A percentile compares a stretch with the other conserved stretches of the same genome.
These are phyloP conservation scores for Knoxia roxburghii DNA, from an alignment of 257 asterid species.

Conservation along the genomic window DNA sequence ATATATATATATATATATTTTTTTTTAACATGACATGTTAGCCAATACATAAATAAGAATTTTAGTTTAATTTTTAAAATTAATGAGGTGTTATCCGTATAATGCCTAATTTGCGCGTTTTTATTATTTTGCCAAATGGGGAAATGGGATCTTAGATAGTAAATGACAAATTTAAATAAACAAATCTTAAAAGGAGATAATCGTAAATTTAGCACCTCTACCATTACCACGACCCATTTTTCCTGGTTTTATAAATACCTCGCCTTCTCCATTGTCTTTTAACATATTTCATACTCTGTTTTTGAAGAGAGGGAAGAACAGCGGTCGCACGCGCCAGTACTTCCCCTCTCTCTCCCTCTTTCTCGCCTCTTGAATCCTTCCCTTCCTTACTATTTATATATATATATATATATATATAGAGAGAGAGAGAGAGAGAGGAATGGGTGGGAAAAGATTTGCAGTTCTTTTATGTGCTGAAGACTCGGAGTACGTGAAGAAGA, in stretches of 20 bases:
- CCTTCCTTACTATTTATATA: too few relatives aligned
- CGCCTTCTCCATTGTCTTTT: neutral
- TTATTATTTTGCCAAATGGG: too few relatives aligned
- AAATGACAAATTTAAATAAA: neutral
- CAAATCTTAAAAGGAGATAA: constrained; percentile 17
- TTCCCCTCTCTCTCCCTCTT: constrained; percentile 22
- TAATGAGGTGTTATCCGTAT: too few relatives aligned
- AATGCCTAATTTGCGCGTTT: too few relatives aligned
- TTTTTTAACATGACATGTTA: too few relatives aligned
- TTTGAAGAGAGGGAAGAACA: too few relatives aligned
- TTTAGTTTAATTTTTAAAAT: too few relatives aligned
- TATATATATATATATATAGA: too few relatives aligned
- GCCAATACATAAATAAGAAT: too few relatives aligned
- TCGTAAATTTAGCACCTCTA: constrained; percentile 25
- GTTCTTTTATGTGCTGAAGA: constrained; percentile 84
- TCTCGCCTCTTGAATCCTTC: constrained; percentile 19
- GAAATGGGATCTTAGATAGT: neutral
- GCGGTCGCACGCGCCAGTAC: neutral
- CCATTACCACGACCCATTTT: too few relatives aligned
- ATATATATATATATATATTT: too few relatives aligned
- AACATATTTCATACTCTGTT: neutral
- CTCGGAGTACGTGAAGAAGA: constrained; percentile 80
- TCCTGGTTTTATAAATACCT: constrained; percentile 21
- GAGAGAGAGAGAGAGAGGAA: constrained; percentile 20
- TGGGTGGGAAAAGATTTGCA: constrained; percentile 65